phyloP scores from a whole-genome alignment of 2,329 filamentous ascomycete genomes.

The Hirsutella rhossiliensis region DNA sequence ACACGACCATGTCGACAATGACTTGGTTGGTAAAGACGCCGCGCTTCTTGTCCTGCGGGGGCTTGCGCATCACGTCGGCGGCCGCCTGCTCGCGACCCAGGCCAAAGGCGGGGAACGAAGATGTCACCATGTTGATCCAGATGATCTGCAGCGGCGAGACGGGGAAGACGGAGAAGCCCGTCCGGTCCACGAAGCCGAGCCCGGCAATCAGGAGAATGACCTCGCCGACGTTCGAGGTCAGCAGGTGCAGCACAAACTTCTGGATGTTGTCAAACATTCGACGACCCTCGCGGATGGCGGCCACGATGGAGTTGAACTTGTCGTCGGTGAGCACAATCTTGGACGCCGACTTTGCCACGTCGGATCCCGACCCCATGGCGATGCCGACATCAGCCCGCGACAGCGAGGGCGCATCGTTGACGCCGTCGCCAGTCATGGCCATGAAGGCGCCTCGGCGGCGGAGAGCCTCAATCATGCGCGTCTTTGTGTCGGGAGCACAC shows the following conservation, averaged over 20 bases:
- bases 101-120: slow-evolving; percentile 77
- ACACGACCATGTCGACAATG: slow-evolving; percentile 67
- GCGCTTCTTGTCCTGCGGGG: slow-evolving; percentile 55
- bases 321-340: slow-evolving; percentile 79
- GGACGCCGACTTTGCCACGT: slow-evolving; percentile 73
- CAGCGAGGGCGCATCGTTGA: slow-evolving; percentile 76
- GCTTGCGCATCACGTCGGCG: slow-evolving; percentile 66
- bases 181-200: slow-evolving; percentile 64
- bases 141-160: slow-evolving; percentile 77
- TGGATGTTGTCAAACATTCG: slow-evolving; percentile 85
- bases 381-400: slow-evolving; percentile 77
- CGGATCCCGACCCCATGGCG: slow-evolving; percentile 79
- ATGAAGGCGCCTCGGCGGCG: slow-evolving; percentile 65
- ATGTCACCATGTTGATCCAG: slow-evolving; percentile 93
- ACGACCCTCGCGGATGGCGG: slow-evolving; percentile 71
- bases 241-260: slow-evolving; percentile 71
- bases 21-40: slow-evolving; percentile 72
- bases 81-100: slow-evolving; percentile 69
- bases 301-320: slow-evolving; percentile 78
- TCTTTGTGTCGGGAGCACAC: slow-evolving; percentile 77
- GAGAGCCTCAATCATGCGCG: slow-evolving; percentile 81
- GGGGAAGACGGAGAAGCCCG: slow-evolving; percentile 69
- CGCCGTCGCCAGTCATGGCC: slow-evolving; percentile 82
- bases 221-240: slow-evolving; percentile 74
- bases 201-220: slow-evolving; percentile 73